phyloP scores from a whole-genome alignment of 805 yeast species.

The Spathaspora passalidarum region DNA sequence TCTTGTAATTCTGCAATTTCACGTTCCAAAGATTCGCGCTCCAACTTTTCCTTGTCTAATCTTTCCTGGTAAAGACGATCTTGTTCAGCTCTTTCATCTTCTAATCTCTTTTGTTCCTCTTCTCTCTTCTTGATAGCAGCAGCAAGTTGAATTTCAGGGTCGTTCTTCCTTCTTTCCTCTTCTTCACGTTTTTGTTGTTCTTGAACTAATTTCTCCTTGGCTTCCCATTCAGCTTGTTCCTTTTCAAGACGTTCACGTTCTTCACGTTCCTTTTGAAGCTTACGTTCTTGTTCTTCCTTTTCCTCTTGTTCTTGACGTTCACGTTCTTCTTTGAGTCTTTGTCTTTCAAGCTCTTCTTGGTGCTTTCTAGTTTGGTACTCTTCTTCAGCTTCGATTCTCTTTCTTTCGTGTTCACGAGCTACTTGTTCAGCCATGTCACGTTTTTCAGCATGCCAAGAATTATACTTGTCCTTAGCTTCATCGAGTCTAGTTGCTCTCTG shows the following conservation, averaged over 20 bases:
- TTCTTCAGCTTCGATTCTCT: constrained; percentile 43
- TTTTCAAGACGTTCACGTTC: constrained; percentile 9
- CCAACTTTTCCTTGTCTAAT: constrained; percentile 21
- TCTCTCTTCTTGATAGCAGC: constrained; percentile 24
- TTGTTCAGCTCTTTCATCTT: constrained; percentile 23
- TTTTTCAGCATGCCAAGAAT: constrained; percentile 46
- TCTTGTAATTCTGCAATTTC: constrained; percentile 30
- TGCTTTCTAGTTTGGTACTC: constrained; percentile 29
- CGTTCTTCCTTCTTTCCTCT: constrained; percentile 14
- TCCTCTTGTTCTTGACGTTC: constrained; percentile 31
- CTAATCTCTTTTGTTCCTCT: constrained; percentile 21
- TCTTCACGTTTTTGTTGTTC: constrained; percentile 10
- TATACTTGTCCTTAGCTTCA: constrained; percentile 39
- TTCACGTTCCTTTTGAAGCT: constrained; percentile 22
- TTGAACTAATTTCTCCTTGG: constrained; percentile 8
- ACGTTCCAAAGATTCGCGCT: constrained; percentile 25
- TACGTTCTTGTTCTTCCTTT: constrained; percentile 17
- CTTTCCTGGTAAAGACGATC: constrained; percentile 24
- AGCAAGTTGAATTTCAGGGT: constrained; percentile 15
- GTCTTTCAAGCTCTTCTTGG: constrained; percentile 31
- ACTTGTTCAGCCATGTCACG: constrained; percentile 39
- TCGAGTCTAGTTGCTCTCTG: constrained; percentile 31
- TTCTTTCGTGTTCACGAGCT: constrained; percentile 31
- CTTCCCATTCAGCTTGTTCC: constrained; percentile 15
- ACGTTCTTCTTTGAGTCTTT: constrained; percentile 33